phyloP scores from a whole-genome alignment of 2,329 filamentous ascomycete species.

The Hypoxylon sp. region DNA sequence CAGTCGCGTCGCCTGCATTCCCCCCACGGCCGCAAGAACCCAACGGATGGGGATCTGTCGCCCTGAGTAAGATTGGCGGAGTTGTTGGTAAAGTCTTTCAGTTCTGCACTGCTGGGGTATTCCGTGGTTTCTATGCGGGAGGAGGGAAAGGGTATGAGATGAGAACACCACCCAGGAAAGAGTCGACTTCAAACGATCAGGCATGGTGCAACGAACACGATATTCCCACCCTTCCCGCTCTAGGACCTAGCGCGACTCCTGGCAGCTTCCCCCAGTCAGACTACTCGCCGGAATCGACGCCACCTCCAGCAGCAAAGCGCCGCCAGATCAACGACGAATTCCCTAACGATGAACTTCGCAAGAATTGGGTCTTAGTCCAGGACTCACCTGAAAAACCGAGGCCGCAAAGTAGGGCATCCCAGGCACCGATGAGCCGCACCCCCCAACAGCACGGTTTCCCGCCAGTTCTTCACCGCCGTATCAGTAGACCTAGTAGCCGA shows the following conservation, averaged over 20 bases:
- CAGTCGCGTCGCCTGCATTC: slow-evolving; percentile 41
- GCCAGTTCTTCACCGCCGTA: slow-evolving; percentile 56
- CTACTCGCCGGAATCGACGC: slow-evolving; percentile 57
- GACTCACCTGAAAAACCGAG: slow-evolving; percentile 51
- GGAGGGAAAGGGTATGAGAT: slow-evolving; percentile 79
- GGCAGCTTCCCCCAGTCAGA: slow-evolving; percentile 53
- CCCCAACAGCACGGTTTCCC: slow-evolving; percentile 47
- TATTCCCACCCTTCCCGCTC: slow-evolving; percentile 45
- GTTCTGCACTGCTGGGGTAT: slow-evolving; percentile 81
- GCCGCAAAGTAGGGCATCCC: slow-evolving; percentile 43
- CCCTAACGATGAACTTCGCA: slow-evolving; percentile 66
- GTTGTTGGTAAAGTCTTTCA: slow-evolving; percentile 85
- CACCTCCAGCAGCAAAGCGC: slow-evolving; percentile 64
- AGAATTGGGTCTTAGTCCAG: slow-evolving; percentile 79
- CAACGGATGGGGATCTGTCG: slow-evolving; percentile 67
- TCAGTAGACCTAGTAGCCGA: slow-evolving; percentile 58
- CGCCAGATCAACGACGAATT: slow-evolving; percentile 64
- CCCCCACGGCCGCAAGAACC: slow-evolving; percentile 43
- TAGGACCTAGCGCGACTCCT: slow-evolving; percentile 43
- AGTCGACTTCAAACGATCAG: slow-evolving; percentile 36
- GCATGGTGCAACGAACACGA: slow-evolving; percentile 50
- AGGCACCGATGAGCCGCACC: slow-evolving; percentile 44
- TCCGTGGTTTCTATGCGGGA: slow-evolving; percentile 88
- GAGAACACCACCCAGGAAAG: slow-evolving; percentile 31
- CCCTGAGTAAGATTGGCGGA: slow-evolving; percentile 72